phyloP scores from a whole-genome alignment of 2,329 filamentous ascomycete species.

The Ambrosiella cleistominuta region DNA sequence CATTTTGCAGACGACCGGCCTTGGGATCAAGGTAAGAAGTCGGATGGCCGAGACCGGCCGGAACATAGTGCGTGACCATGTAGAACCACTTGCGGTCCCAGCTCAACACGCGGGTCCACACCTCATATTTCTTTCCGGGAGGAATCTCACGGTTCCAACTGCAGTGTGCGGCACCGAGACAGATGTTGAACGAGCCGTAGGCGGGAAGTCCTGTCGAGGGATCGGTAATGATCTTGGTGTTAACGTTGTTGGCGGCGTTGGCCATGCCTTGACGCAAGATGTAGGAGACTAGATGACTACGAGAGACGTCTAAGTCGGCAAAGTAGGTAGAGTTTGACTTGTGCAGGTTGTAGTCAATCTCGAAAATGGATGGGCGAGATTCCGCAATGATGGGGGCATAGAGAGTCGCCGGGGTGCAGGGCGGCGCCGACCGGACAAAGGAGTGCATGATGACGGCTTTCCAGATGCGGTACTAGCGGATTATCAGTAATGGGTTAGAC shows the following conservation, averaged over 20 bases:
- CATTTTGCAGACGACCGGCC: background rate
- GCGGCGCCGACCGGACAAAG: constrained; percentile 29
- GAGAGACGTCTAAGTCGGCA: constrained; percentile 64
- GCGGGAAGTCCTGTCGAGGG: constrained; percentile 30
- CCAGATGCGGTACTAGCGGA: constrained; percentile 36
- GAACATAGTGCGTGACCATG: constrained; percentile 56
- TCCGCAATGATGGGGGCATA: constrained; percentile 54
- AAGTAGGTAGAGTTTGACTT: constrained; percentile 80
- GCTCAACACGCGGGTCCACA: constrained; percentile 50
- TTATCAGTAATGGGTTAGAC: background rate
- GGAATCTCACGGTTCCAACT: constrained; percentile 58
- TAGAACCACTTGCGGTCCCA: constrained; percentile 79
- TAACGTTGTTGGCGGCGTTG: constrained; percentile 30
- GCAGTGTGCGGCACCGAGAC: constrained; percentile 56
- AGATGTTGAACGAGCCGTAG: constrained; percentile 39
- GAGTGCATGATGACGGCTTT: constrained; percentile 38
- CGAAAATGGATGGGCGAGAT: constrained; percentile 50
- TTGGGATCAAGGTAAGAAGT: constrained; percentile 32
- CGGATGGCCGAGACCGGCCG: constrained; percentile 39
- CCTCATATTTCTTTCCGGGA: constrained; percentile 51
- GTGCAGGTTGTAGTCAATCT: constrained; percentile 77
- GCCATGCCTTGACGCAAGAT: constrained; percentile 43
- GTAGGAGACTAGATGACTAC: constrained; percentile 61
- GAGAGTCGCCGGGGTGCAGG: constrained; percentile 42
- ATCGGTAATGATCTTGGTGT: constrained; percentile 33